Conservation (phyloP, 2,329 filamentous ascomycete species). For the Epichloe aotearoae region DNA sequence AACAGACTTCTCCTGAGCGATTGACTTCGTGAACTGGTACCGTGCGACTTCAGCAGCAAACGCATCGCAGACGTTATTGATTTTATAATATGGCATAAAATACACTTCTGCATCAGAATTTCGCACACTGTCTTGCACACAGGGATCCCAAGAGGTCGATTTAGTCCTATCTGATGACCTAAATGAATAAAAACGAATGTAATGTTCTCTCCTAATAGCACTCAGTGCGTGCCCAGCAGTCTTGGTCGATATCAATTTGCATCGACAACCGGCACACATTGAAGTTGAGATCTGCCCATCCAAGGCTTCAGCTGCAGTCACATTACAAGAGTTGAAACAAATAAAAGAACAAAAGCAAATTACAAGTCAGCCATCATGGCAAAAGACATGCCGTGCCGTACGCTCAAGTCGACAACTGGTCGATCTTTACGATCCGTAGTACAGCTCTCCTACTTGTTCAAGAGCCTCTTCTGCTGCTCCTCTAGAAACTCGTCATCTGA, state of each 20-base stretch:
- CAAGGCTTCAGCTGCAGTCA: not conserved
- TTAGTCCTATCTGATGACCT: conserved; percentile 8
- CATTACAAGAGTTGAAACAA: not conserved
- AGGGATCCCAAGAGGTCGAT: conserved; percentile 1
- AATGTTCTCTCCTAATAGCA: not conserved
- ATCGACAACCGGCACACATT: not conserved
- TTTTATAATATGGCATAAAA: not conserved
- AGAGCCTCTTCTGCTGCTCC: conserved; percentile 33
- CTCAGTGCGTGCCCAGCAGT: not conserved
- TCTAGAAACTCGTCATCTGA: conserved; percentile 73
- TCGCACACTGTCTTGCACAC: not conserved
- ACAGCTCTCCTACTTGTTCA: conserved; percentile 21
- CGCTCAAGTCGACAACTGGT: not conserved
- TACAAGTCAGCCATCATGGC: conserved; percentile 4
- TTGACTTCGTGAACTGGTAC: not conserved
- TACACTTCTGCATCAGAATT: not conserved
- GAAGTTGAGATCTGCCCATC: not conserved
- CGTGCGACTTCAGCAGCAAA: not conserved
- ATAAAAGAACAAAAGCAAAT: not conserved
- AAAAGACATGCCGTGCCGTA: conserved; percentile 4
- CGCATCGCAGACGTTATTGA: not conserved
- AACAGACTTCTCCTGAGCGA: not conserved
- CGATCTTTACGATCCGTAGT: not conserved
- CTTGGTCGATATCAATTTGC: not conserved
- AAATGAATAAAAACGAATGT: conserved; percentile 2